A percentile compares a stretch with the other conserved stretches of the same genome.
phyloP scores from a whole-genome alignment of 352 stramenopile genomes.

The Thalassiosira livingstoniorum region DNA sequence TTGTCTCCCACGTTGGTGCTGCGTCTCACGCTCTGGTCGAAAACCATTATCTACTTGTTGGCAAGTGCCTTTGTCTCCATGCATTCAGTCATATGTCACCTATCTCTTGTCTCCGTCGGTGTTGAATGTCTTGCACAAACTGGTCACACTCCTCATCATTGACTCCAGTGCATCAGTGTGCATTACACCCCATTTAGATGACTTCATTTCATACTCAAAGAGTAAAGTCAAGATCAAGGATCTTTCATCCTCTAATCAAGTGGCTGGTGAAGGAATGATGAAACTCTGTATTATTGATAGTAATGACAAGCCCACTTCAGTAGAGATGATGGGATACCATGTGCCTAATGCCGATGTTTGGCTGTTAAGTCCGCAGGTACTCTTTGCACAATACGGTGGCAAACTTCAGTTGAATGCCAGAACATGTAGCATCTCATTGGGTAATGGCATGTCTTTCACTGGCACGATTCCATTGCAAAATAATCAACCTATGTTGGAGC shows the following conservation, averaged over 20 bases:
- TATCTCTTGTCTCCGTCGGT: too few relatives aligned
- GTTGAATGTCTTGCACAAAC: too few relatives aligned
- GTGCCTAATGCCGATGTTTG: neutral
- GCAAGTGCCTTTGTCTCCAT: too few relatives aligned
- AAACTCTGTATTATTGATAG: neutral
- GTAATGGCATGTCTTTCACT: neutral
- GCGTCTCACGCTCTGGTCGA: too few relatives aligned
- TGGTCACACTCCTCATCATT: neutral
- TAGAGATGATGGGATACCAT: neutral
- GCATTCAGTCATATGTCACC: too few relatives aligned
- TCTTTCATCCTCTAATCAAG: neutral
- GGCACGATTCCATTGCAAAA: neutral
- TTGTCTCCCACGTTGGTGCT: too few relatives aligned
- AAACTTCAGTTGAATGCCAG: neutral
- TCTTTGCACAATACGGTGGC: neutral
- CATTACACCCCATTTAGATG: neutral
- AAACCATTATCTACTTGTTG: too few relatives aligned
- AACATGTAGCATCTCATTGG: neutral
- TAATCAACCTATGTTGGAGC: neutral
- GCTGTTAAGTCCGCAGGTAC: neutral
- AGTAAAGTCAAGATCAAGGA: constrained; percentile 7
- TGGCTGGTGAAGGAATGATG: neutral
- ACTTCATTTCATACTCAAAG: neutral
- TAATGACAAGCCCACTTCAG: neutral
- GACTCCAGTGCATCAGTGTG: neutral